Conservation (phyloP, 805 yeast species). For the Metschnikowia anglica region DNA sequence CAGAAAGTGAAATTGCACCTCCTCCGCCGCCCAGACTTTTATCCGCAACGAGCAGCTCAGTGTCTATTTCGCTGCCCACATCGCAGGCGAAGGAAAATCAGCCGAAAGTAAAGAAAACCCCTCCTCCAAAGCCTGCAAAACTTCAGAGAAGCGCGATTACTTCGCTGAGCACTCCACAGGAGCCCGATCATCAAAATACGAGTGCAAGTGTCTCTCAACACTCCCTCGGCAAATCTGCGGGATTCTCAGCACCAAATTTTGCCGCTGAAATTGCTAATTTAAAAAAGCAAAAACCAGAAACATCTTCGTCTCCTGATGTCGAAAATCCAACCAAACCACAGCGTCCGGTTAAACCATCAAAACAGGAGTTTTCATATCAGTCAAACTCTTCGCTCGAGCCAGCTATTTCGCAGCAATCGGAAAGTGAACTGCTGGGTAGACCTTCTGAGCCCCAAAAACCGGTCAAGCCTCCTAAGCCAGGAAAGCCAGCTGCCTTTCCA, state of each 20-base stretch:
- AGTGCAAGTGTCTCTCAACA: background rate
- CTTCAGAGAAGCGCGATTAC: slow-evolving; percentile 1
- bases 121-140: slow-evolving; percentile 46
- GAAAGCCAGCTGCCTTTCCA: slow-evolving; percentile 9
- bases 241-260: slow-evolving; percentile 28
- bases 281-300: background rate
- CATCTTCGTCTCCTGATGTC: background rate
- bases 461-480: slow-evolving; percentile 20
- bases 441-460: slow-evolving; percentile 13
- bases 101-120: slow-evolving; percentile 28
- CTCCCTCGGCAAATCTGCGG: no score
- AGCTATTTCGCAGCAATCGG: background rate
- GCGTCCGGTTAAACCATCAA: slow-evolving; percentile 4
- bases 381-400: background rate
- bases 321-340: slow-evolving; percentile 2
- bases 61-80: background rate
- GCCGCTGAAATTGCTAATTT: slow-evolving; percentile 29
- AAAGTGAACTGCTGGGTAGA: background rate
- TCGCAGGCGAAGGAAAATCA: background rate
- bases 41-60: slow-evolving; percentile 6
- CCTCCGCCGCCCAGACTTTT: slow-evolving; percentile 11
- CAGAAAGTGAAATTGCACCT: slow-evolving; percentile 4
- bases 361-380: background rate
- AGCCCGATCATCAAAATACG: background rate
- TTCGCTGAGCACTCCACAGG: background rate